Evolutionary conservation across 1,284 basidiomycete genomes (phyloP).

Genomic region (Phlebopus sp.): DNA sequence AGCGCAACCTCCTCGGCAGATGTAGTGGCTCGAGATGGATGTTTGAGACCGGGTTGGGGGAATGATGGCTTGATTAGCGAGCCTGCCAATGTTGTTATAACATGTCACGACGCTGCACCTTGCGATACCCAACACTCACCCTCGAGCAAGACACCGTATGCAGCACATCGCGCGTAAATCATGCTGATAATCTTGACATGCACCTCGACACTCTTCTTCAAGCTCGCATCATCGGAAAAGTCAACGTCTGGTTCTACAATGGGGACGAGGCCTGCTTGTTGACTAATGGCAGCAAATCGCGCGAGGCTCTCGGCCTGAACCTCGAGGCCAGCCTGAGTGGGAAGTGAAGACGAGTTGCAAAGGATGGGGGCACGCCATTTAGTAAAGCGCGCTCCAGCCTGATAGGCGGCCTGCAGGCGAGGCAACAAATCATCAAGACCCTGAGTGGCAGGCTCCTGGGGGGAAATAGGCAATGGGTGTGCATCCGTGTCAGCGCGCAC

Average conservation of each 20-base stretch:
- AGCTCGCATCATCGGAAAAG: slow-evolving; percentile 45
- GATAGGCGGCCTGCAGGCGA: slow-evolving; percentile 41
- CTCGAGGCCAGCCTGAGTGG: slow-evolving; percentile 40
- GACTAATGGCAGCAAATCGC: slow-evolving; percentile 45
- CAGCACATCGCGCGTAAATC: slow-evolving; percentile 45
- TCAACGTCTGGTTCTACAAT: slow-evolving; percentile 55
- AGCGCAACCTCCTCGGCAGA: slow-evolving; percentile 45
- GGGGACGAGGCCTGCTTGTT: slow-evolving; percentile 49
- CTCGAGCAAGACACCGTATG: slow-evolving; percentile 49
- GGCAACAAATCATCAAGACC: slow-evolving; percentile 47
- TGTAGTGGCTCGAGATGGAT: slow-evolving; percentile 36
- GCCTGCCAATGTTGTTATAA: slow-evolving; percentile 27
- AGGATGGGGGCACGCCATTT: slow-evolving; percentile 52
- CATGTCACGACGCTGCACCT: background rate
- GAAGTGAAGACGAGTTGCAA: slow-evolving; percentile 39
- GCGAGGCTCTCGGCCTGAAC: slow-evolving; percentile 45
- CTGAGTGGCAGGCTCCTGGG: slow-evolving; percentile 46
- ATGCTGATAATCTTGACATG: slow-evolving; percentile 43
- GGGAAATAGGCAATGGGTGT: slow-evolving; percentile 43
- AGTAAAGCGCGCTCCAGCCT: slow-evolving; percentile 47
- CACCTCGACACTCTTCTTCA: slow-evolving; percentile 45
- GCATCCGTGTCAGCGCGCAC: slow-evolving; percentile 51
- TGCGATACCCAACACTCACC: slow-evolving; percentile 27
- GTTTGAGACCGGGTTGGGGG: slow-evolving; percentile 46
- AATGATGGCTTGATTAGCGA: slow-evolving; percentile 53